Evolutionary conservation across 805 yeast genomes (phyloP).

Genomic region (Ogataea trehalophila): DNA sequence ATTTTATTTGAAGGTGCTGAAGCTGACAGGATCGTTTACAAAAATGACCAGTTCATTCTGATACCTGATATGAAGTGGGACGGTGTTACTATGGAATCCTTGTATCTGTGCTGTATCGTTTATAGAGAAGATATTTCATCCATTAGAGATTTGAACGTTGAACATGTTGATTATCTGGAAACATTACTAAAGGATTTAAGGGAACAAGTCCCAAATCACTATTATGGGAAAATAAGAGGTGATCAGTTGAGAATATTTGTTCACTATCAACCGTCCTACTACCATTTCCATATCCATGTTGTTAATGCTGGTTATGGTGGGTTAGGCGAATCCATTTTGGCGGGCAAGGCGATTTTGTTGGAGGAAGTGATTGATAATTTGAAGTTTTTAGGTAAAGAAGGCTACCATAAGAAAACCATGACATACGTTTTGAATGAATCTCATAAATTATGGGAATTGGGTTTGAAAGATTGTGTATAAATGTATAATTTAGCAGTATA

Average conservation of each 20-base stretch:
- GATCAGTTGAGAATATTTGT: constrained; percentile 72
- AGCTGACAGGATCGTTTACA: constrained; percentile 69
- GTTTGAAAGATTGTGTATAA: constrained; percentile 15
- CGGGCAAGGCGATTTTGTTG: constrained; percentile 77
- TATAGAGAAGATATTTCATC: constrained; percentile 64
- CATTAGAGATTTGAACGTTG: constrained; percentile 62
- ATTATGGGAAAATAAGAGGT: constrained; percentile 31
- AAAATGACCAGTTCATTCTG: constrained; percentile 65
- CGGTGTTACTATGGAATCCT: constrained; percentile 56
- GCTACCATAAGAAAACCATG: constrained; percentile 53
- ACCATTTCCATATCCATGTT: constrained; percentile 91
- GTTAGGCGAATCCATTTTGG: constrained; percentile 57
- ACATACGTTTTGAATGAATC: constrained; percentile 70
- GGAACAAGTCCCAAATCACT: constrained; percentile 42
- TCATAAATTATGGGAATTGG: constrained; percentile 63
- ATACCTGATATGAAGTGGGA: constrained; percentile 99
- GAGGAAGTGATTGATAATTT: constrained; percentile 80
- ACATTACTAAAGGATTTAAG: constrained; percentile 41
- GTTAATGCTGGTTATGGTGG: constrained; percentile 72
- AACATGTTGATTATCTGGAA: constrained; percentile 57
- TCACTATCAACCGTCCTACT: constrained; percentile 95
- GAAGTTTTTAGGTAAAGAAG: constrained; percentile 46
- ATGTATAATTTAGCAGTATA: neutral
- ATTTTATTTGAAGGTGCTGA: constrained; percentile 80
- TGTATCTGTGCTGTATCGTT: constrained; percentile 77